Percentiles rank a stretch among this genome's conserved stretches.
phyloP scores from a whole-genome alignment of 495 filamentous ascomycete genomes.

The Ascobolus immersus region DNA sequence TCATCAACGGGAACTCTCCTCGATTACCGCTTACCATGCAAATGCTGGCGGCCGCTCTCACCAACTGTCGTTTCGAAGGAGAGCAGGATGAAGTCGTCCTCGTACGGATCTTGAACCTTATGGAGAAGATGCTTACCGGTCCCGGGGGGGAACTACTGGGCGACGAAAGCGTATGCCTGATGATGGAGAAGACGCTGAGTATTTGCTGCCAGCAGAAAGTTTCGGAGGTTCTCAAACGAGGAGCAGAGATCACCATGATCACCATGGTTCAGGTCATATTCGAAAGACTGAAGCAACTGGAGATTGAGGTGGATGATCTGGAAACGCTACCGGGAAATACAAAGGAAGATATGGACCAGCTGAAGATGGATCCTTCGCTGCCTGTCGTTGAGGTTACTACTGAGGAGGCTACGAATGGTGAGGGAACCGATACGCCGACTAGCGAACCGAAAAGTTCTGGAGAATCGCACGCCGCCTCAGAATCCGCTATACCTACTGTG shows the following conservation, averaged over 20 bases:
- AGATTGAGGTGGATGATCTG: constrained; percentile 29
- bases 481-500: too few species aligned
- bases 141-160: constrained; percentile 75
- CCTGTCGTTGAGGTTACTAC: too few species aligned
- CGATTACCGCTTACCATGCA: constrained; percentile 81
- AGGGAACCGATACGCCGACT: constrained; percentile 22
- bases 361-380: constrained; percentile 85
- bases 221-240: constrained; percentile 69
- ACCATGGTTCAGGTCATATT: constrained; percentile 98
- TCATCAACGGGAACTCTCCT: constrained; percentile 59
- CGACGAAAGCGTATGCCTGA: constrained; percentile 92
- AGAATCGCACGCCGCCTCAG: too few species aligned
- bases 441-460: too few species aligned
- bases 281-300: constrained; percentile 62
- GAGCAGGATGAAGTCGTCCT: constrained; percentile 87
- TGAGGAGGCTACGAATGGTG: constrained; percentile 61
- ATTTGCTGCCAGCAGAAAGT: constrained; percentile 89
- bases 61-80: constrained; percentile 91
- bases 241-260: constrained; percentile 91
- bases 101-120: constrained; percentile 77
- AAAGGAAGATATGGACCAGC: constrained; percentile 39
- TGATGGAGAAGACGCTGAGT: constrained; percentile 96
- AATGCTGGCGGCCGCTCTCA: constrained; percentile 76
- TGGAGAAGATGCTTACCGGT: constrained; percentile 91
- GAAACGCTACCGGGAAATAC: constrained; percentile 33